phyloP scores from a whole-genome alignment of 2,329 filamentous ascomycete species.

The Neopestalotiopsis sp. region DNA sequence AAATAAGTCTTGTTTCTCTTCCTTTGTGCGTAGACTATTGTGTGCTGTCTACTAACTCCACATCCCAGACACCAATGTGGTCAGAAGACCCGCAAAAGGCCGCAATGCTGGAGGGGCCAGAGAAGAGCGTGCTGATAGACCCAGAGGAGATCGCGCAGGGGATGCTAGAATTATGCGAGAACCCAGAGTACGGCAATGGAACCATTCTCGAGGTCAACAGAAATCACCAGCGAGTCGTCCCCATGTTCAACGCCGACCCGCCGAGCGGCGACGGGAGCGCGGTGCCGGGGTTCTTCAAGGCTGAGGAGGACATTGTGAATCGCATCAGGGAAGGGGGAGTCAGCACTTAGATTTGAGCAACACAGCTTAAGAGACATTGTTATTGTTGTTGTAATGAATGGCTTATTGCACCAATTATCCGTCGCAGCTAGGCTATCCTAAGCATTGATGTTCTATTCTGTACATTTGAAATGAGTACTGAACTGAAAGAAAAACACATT shows the following conservation, averaged over 20 bases:
- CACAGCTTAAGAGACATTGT: too few species aligned
- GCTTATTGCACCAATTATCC: too few species aligned
- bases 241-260: slow-evolving; percentile 31
- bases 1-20: too few species aligned
- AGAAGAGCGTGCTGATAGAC: not conserved
- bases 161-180: slow-evolving; percentile 13
- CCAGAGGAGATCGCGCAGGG: slow-evolving; percentile 9
- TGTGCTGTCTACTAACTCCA: not conserved
- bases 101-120: not conserved
- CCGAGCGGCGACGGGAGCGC: slow-evolving; percentile 28
- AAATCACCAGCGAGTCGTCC: slow-evolving; percentile 32
- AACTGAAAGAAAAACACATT: too few species aligned
- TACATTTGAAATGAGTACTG: too few species aligned
- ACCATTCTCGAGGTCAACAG: slow-evolving; percentile 38
- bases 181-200: slow-evolving; percentile 31
- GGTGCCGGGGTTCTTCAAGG: slow-evolving; percentile 31
- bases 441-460: too few species aligned
- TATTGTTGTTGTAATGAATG: too few species aligned
- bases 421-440: too few species aligned
- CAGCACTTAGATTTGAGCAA: not conserved
- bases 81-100: slow-evolving; percentile 14
- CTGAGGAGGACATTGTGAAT: slow-evolving; percentile 22
- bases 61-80: slow-evolving; percentile 12
- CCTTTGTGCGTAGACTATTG: too few species aligned
- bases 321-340: slow-evolving; percentile 14